Base-by-base conservation (phyloP, 2,329 filamentous ascomycete species). In the Pestalotiopsis sp. region DNA sequence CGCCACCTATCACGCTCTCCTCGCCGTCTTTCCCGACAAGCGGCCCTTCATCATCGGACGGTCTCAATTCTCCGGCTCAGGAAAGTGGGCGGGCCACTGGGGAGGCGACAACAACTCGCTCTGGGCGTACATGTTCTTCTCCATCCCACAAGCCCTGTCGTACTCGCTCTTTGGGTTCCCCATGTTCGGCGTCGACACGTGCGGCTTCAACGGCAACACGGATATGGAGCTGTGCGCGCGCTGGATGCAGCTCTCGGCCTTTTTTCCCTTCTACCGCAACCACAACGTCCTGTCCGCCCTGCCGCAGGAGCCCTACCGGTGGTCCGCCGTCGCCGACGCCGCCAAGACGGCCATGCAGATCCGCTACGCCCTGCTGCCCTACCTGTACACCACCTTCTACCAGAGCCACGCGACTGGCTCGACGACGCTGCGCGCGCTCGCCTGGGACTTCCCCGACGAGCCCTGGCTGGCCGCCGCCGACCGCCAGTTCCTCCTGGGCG, bases 1-100 rank as follows among this genome's bases (percentile, higher is more conserved):
- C 69, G 92, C 92, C 11, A 96, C 94, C 0, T 94, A 94, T 76
- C 82, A 91, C 61, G 92, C 89, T 68, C 87, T 96, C 39, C 82
- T 91, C 3, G 78, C 84, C 2, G 84, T 93, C 20, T 88, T 89
- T 69, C 89, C 91, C 0, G 84, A 82, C 14, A 92, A 92, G 78
- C 89, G 94, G 0, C 94, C 94, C 0, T 93, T 97, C 80, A 92
- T 97, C 76, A 94, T 97, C 74, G 92, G 92, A 0, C 90, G 94
- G 17, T 93, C 91, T 52, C 96, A 93, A 1, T 96, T 95, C 75
- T 86, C 92, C 11, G 93, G 94, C 3, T 89, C 89, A 0, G 94
- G 94, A 1, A 89, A 89, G 77, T 92, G 87, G 82, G 91, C 92
- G 1, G 93, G 92, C 1, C 93, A 96, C 79, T 97, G 93, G 93